Percentiles rank a stretch among this genome's conserved stretches.
These are phyloP conservation scores for Domatiomyces globalis DNA, from an alignment of 2,329 filamentous ascomycete genomes.

Conservation along the genomic window DNA sequence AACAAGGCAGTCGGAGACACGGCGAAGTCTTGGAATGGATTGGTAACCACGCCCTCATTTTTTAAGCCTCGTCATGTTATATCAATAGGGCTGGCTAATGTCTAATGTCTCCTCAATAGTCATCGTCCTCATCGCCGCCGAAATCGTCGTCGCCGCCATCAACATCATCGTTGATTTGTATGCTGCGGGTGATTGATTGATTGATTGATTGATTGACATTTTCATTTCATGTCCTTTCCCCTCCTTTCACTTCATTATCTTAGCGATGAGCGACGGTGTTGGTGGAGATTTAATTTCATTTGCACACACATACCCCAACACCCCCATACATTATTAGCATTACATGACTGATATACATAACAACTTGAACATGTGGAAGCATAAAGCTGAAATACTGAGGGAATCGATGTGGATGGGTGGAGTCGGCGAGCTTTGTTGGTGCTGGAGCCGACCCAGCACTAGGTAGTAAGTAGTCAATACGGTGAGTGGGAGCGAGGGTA, in stretches of 20 bases:
- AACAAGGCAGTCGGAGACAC: slow-evolving; percentile 86
- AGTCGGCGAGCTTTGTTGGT: too few relatives aligned
- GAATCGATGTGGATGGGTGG: too few relatives aligned
- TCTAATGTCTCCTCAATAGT: slow-evolving; percentile 41
- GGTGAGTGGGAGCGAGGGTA: too few relatives aligned
- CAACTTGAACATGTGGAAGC: too few relatives aligned
- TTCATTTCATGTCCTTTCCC: neutral
- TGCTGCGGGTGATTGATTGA: slow-evolving; percentile 45
- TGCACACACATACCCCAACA: neutral
- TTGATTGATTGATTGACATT: neutral
- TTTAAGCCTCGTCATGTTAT: neutral
- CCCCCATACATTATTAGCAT: neutral
- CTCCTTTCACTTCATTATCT: neutral
- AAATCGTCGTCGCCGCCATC: slow-evolving; percentile 81
- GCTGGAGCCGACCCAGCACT: too few relatives aligned
- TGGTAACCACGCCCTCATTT: slow-evolving; percentile 46
- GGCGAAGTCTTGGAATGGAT: slow-evolving; percentile 85
- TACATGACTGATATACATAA: neutral
- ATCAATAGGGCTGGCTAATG: neutral
- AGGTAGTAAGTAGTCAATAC: too few relatives aligned
- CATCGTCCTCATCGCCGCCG: slow-evolving; percentile 86
- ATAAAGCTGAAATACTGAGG: too few relatives aligned
- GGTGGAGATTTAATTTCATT: neutral
- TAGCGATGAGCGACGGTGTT: neutral
- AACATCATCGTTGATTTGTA: slow-evolving; percentile 94